A percentile compares a stretch with the other conserved stretches of the same genome.
Evolutionary conservation across 176 grass and related monocot genomes (phyloP).

Genomic region (Coix lacrymajobi): DNA sequence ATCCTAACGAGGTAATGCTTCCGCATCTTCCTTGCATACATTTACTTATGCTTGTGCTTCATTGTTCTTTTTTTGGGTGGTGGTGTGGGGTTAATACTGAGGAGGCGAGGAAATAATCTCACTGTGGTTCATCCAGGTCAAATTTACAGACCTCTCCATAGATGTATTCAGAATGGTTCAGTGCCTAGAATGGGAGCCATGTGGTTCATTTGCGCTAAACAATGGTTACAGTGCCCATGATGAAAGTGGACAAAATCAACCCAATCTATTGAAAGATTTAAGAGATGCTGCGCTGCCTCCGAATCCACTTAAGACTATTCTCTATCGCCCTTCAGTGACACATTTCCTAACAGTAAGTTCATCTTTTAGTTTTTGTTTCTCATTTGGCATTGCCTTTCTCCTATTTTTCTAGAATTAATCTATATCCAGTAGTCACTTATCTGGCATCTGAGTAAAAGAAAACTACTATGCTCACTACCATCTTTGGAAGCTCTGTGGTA

Average conservation of each 20-base stretch:
- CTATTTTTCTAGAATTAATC: background rate
- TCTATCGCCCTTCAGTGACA: conserved; percentile 62
- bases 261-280: conserved; percentile 71
- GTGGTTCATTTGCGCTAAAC: conserved; percentile 70
- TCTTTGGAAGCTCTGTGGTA: background rate
- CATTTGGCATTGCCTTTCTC: background rate
- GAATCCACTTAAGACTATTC: conserved; percentile 77
- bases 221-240: conserved; percentile 46
- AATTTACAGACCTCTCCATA: conserved; percentile 85
- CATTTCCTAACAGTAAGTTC: conserved; percentile 78
- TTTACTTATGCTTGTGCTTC: background rate
- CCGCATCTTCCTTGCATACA: background rate
- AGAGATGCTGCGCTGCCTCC: conserved; percentile 74
- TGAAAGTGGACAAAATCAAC: conserved; percentile 55
- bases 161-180: conserved; percentile 97
- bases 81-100: background rate
- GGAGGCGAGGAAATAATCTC: background rate
- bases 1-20: conserved; percentile 61
- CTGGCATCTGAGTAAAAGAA: background rate
- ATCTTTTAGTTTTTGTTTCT: conserved; percentile 5
- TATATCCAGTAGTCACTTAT: background rate
- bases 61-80: background rate
- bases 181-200: conserved; percentile 93
- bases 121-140: conserved; percentile 53
- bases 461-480: background rate